Percentiles rank a stretch among this genome's conserved stretches.
These are phyloP conservation scores for Leccinum subgranulosum DNA, from an alignment of 768 basidiomycete genomes.

Conservation along the genomic window DNA sequence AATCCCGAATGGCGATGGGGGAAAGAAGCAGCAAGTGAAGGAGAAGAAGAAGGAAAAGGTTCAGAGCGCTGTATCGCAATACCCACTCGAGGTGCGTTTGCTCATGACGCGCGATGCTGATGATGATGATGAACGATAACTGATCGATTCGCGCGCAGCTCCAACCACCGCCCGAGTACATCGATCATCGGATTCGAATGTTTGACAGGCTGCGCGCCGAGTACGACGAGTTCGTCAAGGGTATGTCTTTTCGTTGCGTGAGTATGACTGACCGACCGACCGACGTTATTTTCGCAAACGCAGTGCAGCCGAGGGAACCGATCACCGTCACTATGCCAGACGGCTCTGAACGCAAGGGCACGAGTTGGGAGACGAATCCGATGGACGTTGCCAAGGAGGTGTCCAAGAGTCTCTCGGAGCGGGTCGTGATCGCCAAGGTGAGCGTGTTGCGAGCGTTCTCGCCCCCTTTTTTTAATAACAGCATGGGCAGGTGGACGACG, in stretches of 20 bases:
- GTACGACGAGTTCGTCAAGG: constrained; percentile 75
- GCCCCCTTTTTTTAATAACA: neutral
- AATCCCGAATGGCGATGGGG: constrained; percentile 34
- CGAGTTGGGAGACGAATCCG: constrained; percentile 93
- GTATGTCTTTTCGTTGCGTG: constrained; percentile 38
- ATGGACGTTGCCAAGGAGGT: constrained; percentile 88
- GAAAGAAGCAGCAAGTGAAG: constrained; percentile 40
- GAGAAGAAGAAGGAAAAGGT: constrained; percentile 42
- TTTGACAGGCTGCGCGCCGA: constrained; percentile 86
- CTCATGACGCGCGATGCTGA: neutral
- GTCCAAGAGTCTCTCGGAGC: constrained; percentile 83
- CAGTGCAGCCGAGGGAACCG: constrained; percentile 74
- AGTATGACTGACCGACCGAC: neutral
- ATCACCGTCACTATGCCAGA: constrained; percentile 85
- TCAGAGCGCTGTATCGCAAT: constrained; percentile 35
- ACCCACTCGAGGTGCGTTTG: constrained; percentile 59
- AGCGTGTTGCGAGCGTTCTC: constrained; percentile 4
- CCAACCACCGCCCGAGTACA: constrained; percentile 79
- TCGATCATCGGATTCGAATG: constrained; percentile 86
- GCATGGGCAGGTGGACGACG: constrained; percentile 59
- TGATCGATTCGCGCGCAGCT: constrained; percentile 46
- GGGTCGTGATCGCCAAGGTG: constrained; percentile 91
- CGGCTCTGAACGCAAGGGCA: constrained; percentile 80
- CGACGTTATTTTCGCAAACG: neutral
- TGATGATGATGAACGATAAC: neutral